Evolutionary conservation across 768 basidiomycete species (phyloP).

Genomic region (Kwoniella europaea): DNA sequence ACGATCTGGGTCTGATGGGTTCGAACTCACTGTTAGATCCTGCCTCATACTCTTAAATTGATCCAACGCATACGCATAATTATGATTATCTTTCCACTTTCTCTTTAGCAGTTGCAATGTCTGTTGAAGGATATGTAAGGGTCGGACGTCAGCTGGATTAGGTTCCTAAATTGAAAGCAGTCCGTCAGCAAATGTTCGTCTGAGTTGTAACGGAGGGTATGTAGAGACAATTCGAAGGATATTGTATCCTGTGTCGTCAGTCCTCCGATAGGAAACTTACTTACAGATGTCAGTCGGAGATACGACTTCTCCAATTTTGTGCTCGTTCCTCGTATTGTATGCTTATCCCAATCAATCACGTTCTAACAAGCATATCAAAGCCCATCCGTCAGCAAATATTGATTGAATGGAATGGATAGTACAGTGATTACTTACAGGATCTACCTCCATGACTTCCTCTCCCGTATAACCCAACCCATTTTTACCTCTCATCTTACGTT

Average conservation of each 20-base stretch:
- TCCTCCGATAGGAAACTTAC: conserved; percentile 16
- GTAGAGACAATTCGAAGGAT: too few relatives aligned
- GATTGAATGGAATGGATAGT: not conserved
- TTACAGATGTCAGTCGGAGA: conserved; percentile 84
- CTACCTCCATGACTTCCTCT: conserved; percentile 54
- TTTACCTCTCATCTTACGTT: conserved; percentile 49
- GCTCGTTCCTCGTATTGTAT: conserved; percentile 92
- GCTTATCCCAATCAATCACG: conserved; percentile 93
- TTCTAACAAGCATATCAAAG: conserved; percentile 64
- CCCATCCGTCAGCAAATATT: not conserved
- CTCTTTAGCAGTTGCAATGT: conserved; percentile 84
- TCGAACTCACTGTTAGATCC: conserved; percentile 84
- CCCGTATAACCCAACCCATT: conserved; percentile 45
- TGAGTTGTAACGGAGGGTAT: too few relatives aligned
- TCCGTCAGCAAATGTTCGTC: conserved; percentile 5
- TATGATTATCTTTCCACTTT: conserved; percentile 78
- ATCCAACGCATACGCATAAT: conserved; percentile 83
- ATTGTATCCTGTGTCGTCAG: too few relatives aligned
- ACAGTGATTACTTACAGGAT: conserved; percentile 50
- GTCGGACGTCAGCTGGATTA: conserved; percentile 90
- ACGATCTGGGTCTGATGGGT: not conserved
- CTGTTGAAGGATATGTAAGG: conserved; percentile 78
- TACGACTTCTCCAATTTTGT: conserved; percentile 93
- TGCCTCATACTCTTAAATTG: conserved; percentile 98
- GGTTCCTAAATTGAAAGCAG: conserved; percentile 70